Conservation (phyloP, 2,329 filamentous ascomycete species). For the Knufia petricola region DNA sequence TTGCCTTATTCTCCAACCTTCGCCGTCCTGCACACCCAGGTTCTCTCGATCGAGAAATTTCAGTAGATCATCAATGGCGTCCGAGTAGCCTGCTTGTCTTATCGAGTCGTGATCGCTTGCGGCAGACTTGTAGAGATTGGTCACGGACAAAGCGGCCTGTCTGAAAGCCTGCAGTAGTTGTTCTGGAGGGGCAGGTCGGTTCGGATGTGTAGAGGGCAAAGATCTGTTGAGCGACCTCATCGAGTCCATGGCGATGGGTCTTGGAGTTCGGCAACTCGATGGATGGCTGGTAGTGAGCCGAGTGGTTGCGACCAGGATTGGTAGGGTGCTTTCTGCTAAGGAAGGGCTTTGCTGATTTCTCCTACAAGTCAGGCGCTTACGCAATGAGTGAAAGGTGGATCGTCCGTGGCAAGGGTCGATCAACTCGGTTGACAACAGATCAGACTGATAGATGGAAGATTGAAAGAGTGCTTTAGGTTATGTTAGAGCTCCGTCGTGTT, state of each 20-base stretch:
- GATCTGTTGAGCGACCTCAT: constrained; percentile 56
- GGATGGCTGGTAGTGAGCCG: neutral
- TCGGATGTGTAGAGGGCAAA: constrained; percentile 43
- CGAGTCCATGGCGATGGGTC: constrained; percentile 45
- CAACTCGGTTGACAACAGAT: too few species aligned
- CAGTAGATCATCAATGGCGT: constrained; percentile 85
- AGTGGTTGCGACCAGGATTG: neutral
- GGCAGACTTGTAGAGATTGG: constrained; percentile 90
- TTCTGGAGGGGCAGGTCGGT: constrained; percentile 34
- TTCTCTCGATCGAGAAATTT: constrained; percentile 73
- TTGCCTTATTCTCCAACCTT: constrained; percentile 57
- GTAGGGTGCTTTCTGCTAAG: neutral
- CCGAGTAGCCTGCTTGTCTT: constrained; percentile 77
- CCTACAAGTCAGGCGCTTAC: neutral
- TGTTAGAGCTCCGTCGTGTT: too few species aligned
- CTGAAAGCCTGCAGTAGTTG: constrained; percentile 80
- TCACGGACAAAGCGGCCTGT: constrained; percentile 83
- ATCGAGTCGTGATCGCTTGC: constrained; percentile 66
- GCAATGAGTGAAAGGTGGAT: neutral
- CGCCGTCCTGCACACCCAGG: constrained; percentile 67
- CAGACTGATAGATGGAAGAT: too few species aligned
- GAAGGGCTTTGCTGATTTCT: neutral
- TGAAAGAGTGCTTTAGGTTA: too few species aligned
- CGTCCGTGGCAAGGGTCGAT: too few species aligned
- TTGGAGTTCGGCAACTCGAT: neutral